Evolutionary conservation across 192 early-diverging fungal species (phyloP).

Genomic region (Rhizoclosmatium globosum): DNA sequence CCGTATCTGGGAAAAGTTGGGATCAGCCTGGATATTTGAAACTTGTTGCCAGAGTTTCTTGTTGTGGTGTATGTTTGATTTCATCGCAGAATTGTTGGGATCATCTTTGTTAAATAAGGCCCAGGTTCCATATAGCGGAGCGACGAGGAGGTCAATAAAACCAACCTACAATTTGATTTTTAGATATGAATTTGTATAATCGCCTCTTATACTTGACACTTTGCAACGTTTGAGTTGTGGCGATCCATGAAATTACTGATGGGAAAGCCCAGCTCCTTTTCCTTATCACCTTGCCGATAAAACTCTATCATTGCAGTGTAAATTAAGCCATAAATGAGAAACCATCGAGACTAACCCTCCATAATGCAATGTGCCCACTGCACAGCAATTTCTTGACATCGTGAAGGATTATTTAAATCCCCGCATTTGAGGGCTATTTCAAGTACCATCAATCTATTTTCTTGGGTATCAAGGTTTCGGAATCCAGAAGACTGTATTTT

Average conservation of each 20-base stretch:
- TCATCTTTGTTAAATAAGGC: constrained; percentile 51
- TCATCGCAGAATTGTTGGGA: constrained; percentile 1
- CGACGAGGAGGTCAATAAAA: constrained; percentile 68
- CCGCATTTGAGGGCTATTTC: constrained; percentile 68
- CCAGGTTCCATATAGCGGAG: constrained; percentile 65
- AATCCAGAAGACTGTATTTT: constrained; percentile 47
- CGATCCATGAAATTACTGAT: constrained; percentile 67
- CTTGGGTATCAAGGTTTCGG: constrained; percentile 37
- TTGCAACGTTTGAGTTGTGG: constrained; percentile 54
- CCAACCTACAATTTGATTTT: constrained; percentile 46
- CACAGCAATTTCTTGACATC: constrained; percentile 44
- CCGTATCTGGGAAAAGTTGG: background rate
- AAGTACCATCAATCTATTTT: constrained; percentile 53
- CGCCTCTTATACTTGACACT: constrained; percentile 58
- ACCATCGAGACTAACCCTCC: constrained; percentile 36
- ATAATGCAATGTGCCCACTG: constrained; percentile 63
- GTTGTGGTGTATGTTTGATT: constrained; percentile 19
- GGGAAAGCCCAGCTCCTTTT: constrained; percentile 54
- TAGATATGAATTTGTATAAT: background rate
- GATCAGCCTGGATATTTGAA: background rate
- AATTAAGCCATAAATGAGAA: background rate
- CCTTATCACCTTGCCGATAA: constrained; percentile 59
- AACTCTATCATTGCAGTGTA: constrained; percentile 27
- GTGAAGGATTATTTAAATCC: constrained; percentile 63
- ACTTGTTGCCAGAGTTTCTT: constrained; percentile 17